Base-by-base conservation (phyloP, 805 yeast species). In the Scheffersomyces coipomensis region DNA sequence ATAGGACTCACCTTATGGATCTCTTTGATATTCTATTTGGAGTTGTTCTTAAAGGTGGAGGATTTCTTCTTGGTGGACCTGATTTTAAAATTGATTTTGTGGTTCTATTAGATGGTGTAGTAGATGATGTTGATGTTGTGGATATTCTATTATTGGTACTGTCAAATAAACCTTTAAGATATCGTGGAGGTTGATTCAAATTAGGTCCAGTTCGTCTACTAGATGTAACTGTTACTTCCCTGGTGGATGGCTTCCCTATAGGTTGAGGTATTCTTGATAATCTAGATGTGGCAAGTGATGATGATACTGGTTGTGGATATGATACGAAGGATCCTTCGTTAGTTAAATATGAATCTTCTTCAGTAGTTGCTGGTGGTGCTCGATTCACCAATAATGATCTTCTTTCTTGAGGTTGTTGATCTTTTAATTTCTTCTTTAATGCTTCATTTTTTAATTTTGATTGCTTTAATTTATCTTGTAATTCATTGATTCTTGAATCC, bases 141-240 rank as follows among this genome's bases (percentile, higher is more conserved):
- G 29, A 11, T 21, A 29, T 8, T 25, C 32, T 29, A 6, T 30
- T 26, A 23, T 30, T 41, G 15, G 42, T 42, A 17, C 47, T 48
- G 26, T 60, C 66, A 42, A 64, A 63, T 18, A 68, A 56, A 3
- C 71, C 73, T 15, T 59, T 49, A 66, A 68, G 55, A 51, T 68
- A 69, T 35, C 75, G 52, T 9, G 74, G 73, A 2, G 70, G 65
- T 47, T 69, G 75, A 52, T 68, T 57, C 29, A 69, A 56, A 41
- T 69, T 66, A n/a, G 75, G 75, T 3, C 57, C 55, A 10, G 18
- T 15, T 27, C 30, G n/a, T 27, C 30, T 30, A 4, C 23, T 30
- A 34, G 19, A 33, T 39, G 33, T 44, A 16, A 23, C 18, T 32
- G 15, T 19, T 2, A 9, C 33, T 24, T 13, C 19, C 23, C 6